Evolutionary conservation across 345 rosid species (phyloP), one percentile per base, ranked within the genome.

Genomic region (Atalantia buxifolia): DNA sequence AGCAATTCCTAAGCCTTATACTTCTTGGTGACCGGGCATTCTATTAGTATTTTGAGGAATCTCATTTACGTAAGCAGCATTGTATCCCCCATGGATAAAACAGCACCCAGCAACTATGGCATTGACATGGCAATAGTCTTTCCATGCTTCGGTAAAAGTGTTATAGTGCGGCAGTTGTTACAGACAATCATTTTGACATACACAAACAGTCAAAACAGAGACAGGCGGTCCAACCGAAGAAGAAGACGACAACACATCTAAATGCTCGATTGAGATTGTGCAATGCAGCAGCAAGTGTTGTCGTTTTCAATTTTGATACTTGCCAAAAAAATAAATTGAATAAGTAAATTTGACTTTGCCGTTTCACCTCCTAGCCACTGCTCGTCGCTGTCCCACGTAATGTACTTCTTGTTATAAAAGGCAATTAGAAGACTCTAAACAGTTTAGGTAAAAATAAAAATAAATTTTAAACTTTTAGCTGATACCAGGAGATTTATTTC

Each of bases 71-170:
- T 86, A 66, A 90, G 81, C 27, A 92, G 62, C 92, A 88, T 90
- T 10, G 91, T 91, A 9, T 90, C 94, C 9, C 84, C 88, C 14
- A 92, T 79, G 21, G 93, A 89, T 2, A 81, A 1, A 28, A 87
- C 6, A 48, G 92, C 89, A 19, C 92, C 94, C 5, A 71, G 6
- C 12, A 85, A 84, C 48, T 86, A 45, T 3, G 50, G 50, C 50
- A 45, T 45, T 13, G 50, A 16, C 19, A 42, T 24, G n/a, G 42
- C 36, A 66, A 66, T 35, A 31, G n/a, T 64, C 68, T 64, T 62
- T 30, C 22, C 65, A 61, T 27, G 5, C 65, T 61, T 61, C 19
- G 0, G n/a, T 5, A 6, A 12, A n/a, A 38, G 5, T 9, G 3
- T 64, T 21, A 31, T 22, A 3, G 9, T 14, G 7, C 6, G 31